These are phyloP conservation scores for Argentina anserina DNA, from an alignment of 306 rosid species.

Conservation along the genomic window DNA sequence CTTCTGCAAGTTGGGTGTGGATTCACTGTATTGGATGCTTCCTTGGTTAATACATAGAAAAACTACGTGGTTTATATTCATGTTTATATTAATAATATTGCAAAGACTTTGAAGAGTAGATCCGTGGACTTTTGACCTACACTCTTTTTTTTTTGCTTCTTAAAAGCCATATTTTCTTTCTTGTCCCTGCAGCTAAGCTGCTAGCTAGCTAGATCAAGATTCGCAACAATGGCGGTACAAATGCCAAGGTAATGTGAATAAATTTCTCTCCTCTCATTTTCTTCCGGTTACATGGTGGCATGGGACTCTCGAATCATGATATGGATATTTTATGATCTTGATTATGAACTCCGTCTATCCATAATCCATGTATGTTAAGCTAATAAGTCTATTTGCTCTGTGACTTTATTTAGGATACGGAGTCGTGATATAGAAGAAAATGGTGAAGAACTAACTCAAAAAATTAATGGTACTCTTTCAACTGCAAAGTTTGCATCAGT, in stretches of 20 bases:
- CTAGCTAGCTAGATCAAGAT: not conserved
- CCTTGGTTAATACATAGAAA: too few relatives aligned
- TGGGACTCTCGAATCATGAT: not conserved
- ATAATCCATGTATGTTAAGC: not conserved
- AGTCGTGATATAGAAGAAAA: conserved; percentile 1
- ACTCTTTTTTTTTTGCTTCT: not conserved
- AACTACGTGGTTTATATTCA: too few relatives aligned
- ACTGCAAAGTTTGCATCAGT: not conserved
- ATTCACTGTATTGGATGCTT: too few relatives aligned
- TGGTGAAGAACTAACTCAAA: not conserved
- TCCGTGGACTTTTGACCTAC: too few relatives aligned
- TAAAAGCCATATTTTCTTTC: not conserved
- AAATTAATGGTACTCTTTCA: not conserved
- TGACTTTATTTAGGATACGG: not conserved
- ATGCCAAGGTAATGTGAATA: not conserved
- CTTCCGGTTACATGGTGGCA: not conserved
- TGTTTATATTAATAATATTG: too few relatives aligned
- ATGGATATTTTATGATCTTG: not conserved
- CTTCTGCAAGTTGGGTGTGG: too few relatives aligned
- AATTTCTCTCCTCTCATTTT: not conserved
- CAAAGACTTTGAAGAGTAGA: too few relatives aligned
- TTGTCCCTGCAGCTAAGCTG: not conserved
- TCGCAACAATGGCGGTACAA: not conserved
- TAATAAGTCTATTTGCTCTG: not conserved
- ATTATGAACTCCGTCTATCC: not conserved